Percentiles rank a stretch among this genome's conserved stretches.
Conservation (phyloP, 345 rosid genomes). For the Euphorbia lathyris region DNA sequence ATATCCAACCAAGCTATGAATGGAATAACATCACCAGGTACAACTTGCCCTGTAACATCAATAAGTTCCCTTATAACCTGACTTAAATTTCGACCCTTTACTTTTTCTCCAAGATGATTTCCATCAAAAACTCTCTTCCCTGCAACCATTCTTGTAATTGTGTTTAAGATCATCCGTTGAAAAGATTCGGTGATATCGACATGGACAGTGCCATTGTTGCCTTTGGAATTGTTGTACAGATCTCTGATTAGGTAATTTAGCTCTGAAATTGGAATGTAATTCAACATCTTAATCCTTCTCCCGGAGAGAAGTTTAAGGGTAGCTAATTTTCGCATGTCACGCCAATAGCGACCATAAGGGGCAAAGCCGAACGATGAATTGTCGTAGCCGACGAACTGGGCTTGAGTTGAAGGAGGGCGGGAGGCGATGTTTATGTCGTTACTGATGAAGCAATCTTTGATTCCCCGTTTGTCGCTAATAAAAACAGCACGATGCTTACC, state of each 20-base stretch:
- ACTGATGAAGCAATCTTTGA: slow-evolving; percentile 20
- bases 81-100: slow-evolving; percentile 19
- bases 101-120: neutral
- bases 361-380: slow-evolving; percentile 16
- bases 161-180: slow-evolving; percentile 7
- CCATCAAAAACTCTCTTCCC: slow-evolving; percentile 23
- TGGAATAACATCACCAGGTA: slow-evolving; percentile 29
- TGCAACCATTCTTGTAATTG: slow-evolving; percentile 18
- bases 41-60: slow-evolving; percentile 1
- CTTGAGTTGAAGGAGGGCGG: slow-evolving; percentile 18
- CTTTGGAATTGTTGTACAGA: neutral
- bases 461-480: neutral
- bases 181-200: slow-evolving; percentile 7
- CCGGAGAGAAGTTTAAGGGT: slow-evolving; percentile 18
- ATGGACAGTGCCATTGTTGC: neutral
- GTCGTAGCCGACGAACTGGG: slow-evolving; percentile 13
- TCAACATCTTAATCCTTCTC: slow-evolving; percentile 14
- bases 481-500: neutral
- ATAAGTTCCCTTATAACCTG: slow-evolving; percentile 25
- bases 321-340: slow-evolving; percentile 15
- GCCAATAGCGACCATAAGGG: slow-evolving; percentile 17
- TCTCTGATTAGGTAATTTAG: slow-evolving; percentile 15
- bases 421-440: slow-evolving; percentile 18
- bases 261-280: slow-evolving; percentile 18
- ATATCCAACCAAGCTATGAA: slow-evolving; percentile 26